Evolutionary conservation across 768 basidiomycete genomes (phyloP).

Genomic region (Calvatia gigantea): DNA sequence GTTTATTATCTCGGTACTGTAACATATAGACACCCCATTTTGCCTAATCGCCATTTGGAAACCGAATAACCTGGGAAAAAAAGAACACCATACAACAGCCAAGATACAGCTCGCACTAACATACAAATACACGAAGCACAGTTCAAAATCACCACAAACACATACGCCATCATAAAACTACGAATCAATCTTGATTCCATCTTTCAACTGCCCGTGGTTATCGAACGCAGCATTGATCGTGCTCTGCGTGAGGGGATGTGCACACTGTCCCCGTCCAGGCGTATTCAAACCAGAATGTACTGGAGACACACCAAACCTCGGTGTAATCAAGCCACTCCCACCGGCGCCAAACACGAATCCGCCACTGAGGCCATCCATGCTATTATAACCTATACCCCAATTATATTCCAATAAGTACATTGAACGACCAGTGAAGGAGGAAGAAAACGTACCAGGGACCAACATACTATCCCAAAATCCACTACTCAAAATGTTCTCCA

Average conservation of each 20-base stretch:
- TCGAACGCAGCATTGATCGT: conserved; percentile 46
- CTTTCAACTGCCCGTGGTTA: conserved; percentile 24
- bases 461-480: conserved; percentile 89
- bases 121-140: too few relatives aligned
- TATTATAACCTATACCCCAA: conserved; percentile 62
- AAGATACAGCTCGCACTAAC: too few relatives aligned
- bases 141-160: not conserved
- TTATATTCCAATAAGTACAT: not conserved
- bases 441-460: conserved; percentile 63
- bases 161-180: conserved; percentile 12
- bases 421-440: not conserved
- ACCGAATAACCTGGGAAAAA: not conserved
- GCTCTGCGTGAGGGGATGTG: conserved; percentile 35
- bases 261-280: conserved; percentile 28
- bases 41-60: too few relatives aligned
- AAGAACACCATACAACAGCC: not conserved
- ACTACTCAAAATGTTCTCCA: conserved; percentile 78
- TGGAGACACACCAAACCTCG: conserved; percentile 59
- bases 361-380: conserved; percentile 78
- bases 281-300: conserved; percentile 54
- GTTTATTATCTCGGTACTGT: too few relatives aligned
- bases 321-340: conserved; percentile 81
- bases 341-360: conserved; percentile 85
- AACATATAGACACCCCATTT: too few relatives aligned
- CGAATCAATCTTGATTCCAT: conserved; percentile 30